phyloP scores from a whole-genome alignment of 2,329 filamentous ascomycete genomes.

The Knufia petricola region DNA sequence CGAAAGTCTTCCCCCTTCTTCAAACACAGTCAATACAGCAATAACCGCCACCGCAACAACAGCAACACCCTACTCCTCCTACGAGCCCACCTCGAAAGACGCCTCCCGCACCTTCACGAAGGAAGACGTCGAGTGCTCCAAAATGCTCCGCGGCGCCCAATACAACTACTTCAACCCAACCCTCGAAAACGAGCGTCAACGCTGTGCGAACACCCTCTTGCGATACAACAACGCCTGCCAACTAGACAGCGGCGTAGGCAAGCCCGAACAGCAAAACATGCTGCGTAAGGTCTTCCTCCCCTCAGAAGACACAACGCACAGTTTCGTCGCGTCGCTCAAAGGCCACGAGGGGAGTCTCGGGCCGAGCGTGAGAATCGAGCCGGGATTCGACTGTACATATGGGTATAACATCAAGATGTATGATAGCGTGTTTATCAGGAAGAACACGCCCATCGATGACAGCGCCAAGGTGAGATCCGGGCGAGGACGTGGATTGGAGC shows the following conservation, averaged over 20 bases:
- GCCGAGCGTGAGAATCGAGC: conserved; percentile 66
- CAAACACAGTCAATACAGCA: conserved; percentile 6
- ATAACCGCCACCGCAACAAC: no score
- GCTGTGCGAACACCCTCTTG: conserved; percentile 72
- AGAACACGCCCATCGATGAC: conserved; percentile 78
- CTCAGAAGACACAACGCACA: conserved; percentile 65
- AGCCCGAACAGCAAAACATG: conserved; percentile 23
- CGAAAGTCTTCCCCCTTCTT: no score
- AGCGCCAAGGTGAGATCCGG: conserved; percentile 76
- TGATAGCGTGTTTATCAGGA: conserved; percentile 71
- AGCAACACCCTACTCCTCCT: no score
- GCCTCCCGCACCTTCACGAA: conserved; percentile 24
- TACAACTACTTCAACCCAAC: conserved; percentile 72
- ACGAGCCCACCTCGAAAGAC: conserved; percentile 10
- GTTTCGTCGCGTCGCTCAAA: conserved; percentile 41
- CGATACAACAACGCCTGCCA: conserved; percentile 78
- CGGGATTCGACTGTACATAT: conserved; percentile 87
- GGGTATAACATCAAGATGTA: conserved; percentile 90
- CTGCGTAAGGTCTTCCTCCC: conserved; percentile 57
- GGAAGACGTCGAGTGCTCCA: conserved; percentile 65
- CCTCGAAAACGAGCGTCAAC: conserved; percentile 72
- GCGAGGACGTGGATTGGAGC: conserved; percentile 61
- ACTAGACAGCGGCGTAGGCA: conserved; percentile 60
- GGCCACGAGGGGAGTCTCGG: conserved; percentile 48
- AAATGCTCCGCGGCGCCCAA: conserved; percentile 73